Evolutionary conservation across 2,329 filamentous ascomycete species (phyloP).

Genomic region (Colletotrichum simmondsii): DNA sequence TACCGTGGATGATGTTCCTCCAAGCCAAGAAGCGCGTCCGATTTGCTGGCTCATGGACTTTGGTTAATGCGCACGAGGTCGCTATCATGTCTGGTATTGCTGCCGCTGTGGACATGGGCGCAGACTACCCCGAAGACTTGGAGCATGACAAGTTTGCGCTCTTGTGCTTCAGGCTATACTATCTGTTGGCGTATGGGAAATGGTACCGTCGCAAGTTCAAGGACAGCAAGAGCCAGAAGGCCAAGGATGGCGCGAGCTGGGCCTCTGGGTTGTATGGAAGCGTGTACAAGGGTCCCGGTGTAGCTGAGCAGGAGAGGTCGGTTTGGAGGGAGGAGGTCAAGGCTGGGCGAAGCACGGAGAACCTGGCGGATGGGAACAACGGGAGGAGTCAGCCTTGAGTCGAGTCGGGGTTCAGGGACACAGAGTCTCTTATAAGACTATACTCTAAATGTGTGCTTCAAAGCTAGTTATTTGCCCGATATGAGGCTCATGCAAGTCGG

Average conservation of each 20-base stretch:
- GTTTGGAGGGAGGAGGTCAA: slow-evolving; percentile 58
- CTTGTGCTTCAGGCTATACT: slow-evolving; percentile 70
- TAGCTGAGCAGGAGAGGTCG: slow-evolving; percentile 60
- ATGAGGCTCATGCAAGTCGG: neutral
- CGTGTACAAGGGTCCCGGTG: slow-evolving; percentile 69
- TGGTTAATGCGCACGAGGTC: slow-evolving; percentile 75
- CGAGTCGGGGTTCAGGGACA: accelerated
- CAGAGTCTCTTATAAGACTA: neutral
- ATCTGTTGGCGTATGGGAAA: slow-evolving; percentile 68
- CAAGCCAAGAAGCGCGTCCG: slow-evolving; percentile 70
- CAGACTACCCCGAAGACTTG: slow-evolving; percentile 70
- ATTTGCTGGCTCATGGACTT: slow-evolving; percentile 73
- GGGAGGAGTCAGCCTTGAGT: slow-evolving; percentile 45
- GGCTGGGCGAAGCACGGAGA: slow-evolving; percentile 47
- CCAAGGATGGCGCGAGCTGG: slow-evolving; percentile 64
- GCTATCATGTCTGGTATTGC: slow-evolving; percentile 76
- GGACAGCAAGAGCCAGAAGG: slow-evolving; percentile 43
- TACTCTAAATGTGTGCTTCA: too few relatives aligned
- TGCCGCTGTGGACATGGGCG: slow-evolving; percentile 75
- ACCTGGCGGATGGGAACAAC: slow-evolving; percentile 46
- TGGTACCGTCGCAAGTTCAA: slow-evolving; percentile 63
- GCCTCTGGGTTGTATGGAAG: slow-evolving; percentile 68
- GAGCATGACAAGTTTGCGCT: slow-evolving; percentile 72
- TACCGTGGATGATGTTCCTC: slow-evolving; percentile 75
- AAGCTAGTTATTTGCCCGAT: neutral